Conservation (phyloP, 2,329 filamentous ascomycete genomes). For the Colletotrichum gigasporum region DNA sequence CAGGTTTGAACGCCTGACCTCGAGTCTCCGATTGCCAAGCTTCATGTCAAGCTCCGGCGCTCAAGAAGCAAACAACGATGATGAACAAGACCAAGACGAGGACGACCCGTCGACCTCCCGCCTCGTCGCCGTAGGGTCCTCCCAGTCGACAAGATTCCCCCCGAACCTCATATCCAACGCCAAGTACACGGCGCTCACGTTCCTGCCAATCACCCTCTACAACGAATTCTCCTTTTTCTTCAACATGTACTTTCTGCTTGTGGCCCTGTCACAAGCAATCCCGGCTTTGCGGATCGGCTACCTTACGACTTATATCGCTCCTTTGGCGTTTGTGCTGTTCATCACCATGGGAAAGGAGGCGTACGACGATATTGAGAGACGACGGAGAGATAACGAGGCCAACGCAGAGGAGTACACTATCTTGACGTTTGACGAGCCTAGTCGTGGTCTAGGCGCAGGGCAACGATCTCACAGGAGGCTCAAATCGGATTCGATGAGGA, state of each 20-base stretch:
- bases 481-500: conserved; percentile 54
- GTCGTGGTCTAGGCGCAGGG: conserved; percentile 40
- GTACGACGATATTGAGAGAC: conserved; percentile 87
- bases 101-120: conserved; percentile 77
- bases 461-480: conserved; percentile 52
- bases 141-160: conserved; percentile 81
- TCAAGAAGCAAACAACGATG: conserved; percentile 46
- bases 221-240: conserved; percentile 99
- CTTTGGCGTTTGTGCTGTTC: conserved; percentile 87
- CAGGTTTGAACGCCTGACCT: conserved; percentile 55
- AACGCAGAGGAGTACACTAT: conserved; percentile 91
- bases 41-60: conserved; percentile 63
- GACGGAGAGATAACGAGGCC: conserved; percentile 89
- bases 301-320: conserved; percentile 92
- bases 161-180: conserved; percentile 94
- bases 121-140: conserved; percentile 77
- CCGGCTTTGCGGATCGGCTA: conserved; percentile 92
- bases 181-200: conserved; percentile 95
- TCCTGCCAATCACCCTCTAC: conserved; percentile 92
- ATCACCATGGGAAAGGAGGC: conserved; percentile 98
- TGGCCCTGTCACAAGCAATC: conserved; percentile 93
- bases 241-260: conserved; percentile 98
- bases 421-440: conserved; percentile 73
- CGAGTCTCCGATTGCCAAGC: conserved; percentile 71
- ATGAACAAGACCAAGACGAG: conserved; percentile 60